Evolutionary conservation across 2,329 filamentous ascomycete genomes (phyloP).

Genomic region (Colletotrichum filicis): DNA sequence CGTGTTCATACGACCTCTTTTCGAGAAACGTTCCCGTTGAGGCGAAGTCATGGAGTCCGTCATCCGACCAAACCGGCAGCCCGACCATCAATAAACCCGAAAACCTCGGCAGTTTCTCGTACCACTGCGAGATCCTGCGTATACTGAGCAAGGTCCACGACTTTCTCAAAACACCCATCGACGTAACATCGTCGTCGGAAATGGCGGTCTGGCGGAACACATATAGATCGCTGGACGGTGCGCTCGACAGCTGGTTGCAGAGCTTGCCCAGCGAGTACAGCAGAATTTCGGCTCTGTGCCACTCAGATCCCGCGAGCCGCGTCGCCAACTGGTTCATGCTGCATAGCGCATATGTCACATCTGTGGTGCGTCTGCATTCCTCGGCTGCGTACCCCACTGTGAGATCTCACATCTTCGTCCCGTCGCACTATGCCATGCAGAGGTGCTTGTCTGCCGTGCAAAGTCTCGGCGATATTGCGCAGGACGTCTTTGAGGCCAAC

Average conservation of each 20-base stretch:
- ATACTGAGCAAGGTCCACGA: constrained; percentile 55
- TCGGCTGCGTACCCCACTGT: constrained; percentile 54
- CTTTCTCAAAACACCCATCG: constrained; percentile 53
- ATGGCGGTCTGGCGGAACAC: constrained; percentile 54
- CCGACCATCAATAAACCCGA: constrained; percentile 49
- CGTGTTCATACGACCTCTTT: constrained; percentile 57
- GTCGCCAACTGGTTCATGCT: constrained; percentile 60
- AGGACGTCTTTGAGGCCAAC: constrained; percentile 55
- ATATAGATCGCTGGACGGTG: constrained; percentile 51
- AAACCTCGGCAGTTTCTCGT: constrained; percentile 56
- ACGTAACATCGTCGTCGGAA: constrained; percentile 49
- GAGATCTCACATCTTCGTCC: constrained; percentile 53
- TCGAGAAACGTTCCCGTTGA: constrained; percentile 56
- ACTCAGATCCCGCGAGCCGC: constrained; percentile 56
- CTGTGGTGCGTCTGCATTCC: constrained; percentile 56
- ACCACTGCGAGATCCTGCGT: constrained; percentile 56
- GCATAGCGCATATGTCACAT: constrained; percentile 56
- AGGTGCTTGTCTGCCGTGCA: constrained; percentile 56
- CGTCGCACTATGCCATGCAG: constrained; percentile 57
- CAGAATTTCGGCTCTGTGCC: constrained; percentile 56
- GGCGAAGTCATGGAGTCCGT: constrained; percentile 45
- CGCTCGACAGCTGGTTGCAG: constrained; percentile 54
- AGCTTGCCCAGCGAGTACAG: constrained; percentile 56
- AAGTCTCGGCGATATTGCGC: constrained; percentile 54
- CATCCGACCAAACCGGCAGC: constrained; percentile 39